Evolutionary conservation across 176 grass and related monocot species (phyloP).

Genomic region (Aegilops umbellulata): DNA sequence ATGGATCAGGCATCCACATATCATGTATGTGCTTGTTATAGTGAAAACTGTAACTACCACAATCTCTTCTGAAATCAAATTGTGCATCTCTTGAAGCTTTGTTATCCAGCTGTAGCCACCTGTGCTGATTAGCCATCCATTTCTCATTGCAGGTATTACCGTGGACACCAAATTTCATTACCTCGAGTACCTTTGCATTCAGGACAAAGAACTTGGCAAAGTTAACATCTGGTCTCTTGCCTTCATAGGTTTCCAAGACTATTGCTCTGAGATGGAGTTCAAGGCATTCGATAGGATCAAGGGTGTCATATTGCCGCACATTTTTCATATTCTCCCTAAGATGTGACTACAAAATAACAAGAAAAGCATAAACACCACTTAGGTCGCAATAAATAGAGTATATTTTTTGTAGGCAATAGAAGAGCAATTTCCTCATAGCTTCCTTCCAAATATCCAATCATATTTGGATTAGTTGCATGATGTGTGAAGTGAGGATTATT

Average conservation of each 20-base stretch:
- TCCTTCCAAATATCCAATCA: neutral
- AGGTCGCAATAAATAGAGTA: too few species aligned
- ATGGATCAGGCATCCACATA: too few species aligned
- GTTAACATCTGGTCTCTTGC: neutral
- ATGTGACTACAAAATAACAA: neutral
- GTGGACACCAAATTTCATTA: neutral
- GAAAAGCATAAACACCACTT: neutral
- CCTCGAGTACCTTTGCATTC: conserved; percentile 3
- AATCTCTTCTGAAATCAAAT: neutral
- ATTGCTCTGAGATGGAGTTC: conserved; percentile 9
- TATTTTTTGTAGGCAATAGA: too few species aligned
- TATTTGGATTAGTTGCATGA: neutral
- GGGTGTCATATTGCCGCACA: neutral
- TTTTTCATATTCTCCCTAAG: neutral
- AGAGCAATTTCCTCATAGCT: neutral
- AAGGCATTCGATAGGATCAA: conserved; percentile 16
- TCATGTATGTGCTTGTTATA: neutral
- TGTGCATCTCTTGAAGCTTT: neutral
- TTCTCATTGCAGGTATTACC: neutral
- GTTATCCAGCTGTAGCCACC: neutral
- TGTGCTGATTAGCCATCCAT: conserved; percentile 9
- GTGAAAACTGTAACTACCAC: too few species aligned
- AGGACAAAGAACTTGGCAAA: conserved; percentile 38
- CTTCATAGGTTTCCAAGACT: neutral
- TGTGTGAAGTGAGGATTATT: neutral